Evolutionary conservation across 345 rosid genomes (phyloP).

Genomic region (Ailanthus altissimus): DNA sequence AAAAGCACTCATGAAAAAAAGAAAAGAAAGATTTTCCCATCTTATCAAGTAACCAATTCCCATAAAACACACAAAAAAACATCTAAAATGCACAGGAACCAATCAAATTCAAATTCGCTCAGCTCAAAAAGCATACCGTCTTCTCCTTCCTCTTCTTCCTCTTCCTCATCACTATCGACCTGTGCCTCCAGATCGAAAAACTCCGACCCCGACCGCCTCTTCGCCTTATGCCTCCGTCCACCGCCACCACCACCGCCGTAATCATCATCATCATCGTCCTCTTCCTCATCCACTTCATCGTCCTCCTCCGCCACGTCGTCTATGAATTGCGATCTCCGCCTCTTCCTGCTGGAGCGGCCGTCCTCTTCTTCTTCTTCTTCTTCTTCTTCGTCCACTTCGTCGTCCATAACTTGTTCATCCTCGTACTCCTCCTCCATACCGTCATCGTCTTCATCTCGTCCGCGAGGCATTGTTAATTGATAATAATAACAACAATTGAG

Average conservation of each 20-base stretch:
- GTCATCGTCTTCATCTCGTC: conserved; percentile 49
- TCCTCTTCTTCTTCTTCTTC: conserved; percentile 34
- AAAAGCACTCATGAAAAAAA: too few species aligned
- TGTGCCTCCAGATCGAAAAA: conserved; percentile 71
- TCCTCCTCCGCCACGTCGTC: conserved; percentile 93
- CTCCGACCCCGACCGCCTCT: conserved; percentile 40
- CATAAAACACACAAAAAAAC: neutral
- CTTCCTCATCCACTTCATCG: conserved; percentile 68
- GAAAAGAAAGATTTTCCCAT: neutral
- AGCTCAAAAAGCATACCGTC: conserved; percentile 49
- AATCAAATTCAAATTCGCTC: neutral
- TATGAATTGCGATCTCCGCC: conserved; percentile 74
- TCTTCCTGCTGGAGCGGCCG: conserved; percentile 47
- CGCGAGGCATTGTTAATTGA: conserved; percentile 46
- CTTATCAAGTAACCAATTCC: neutral
- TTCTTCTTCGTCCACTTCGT: conserved; percentile 62
- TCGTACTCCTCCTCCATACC: conserved; percentile 54
- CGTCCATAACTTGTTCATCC: conserved; percentile 37
- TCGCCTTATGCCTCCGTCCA: conserved; percentile 35
- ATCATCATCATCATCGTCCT: conserved; percentile 64
- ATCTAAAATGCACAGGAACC: neutral
- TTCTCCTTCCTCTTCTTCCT: conserved; percentile 84
- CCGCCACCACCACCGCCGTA: conserved; percentile 43
- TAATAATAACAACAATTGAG: neutral
- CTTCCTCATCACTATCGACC: conserved; percentile 86